Base-by-base conservation (phyloP, 495 filamentous ascomycete species). In the Mytilinidion resinicola region DNA sequence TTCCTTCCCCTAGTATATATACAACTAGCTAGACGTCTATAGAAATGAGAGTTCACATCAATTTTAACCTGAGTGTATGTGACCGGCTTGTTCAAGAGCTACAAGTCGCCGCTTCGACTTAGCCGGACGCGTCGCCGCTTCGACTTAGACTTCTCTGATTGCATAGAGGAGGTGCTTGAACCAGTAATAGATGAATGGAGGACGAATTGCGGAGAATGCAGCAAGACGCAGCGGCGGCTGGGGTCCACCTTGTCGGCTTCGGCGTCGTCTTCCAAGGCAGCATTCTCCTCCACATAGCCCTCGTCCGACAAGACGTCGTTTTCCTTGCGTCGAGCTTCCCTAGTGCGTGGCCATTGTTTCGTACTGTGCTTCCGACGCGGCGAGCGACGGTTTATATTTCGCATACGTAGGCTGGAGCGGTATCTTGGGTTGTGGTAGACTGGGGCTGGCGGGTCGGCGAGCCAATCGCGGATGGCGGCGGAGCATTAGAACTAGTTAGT, bases 31-130 rank as follows among this genome's bases (percentile, higher is more conserved):
- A n/a, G n/a, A n/a, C n/a, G n/a, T n/a, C n/a, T n/a, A n/a, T n/a
- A n/a, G n/a, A n/a, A n/a, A n/a, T n/a, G n/a, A n/a, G n/a, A n/a
- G n/a, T n/a, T n/a, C n/a, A n/a, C n/a, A n/a, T n/a, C n/a, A n/a
- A n/a, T n/a, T n/a, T n/a, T n/a, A n/a, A n/a, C n/a, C n/a, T n/a
- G n/a, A n/a, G n/a, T n/a, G n/a, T n/a, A 61, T 51, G 37, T 50
- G 36, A 61, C 52, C 11, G 52, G 34, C 43, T 56, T 56, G 53
- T 61, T 61, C 20, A 61, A 51, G 43, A 61, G 58, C 47, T 46
- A 15, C 52, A 61, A 44, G 25, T 61, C 52, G n/a, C 44, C 42
- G 51, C 56, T 55, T 17, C 41, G 9, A 48, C 35, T 61, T 54
- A 37, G 52, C 53, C 44, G 44, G 52, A 52, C 58, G 55, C 41